Percentiles rank a stretch among this genome's conserved stretches.
Conservation (phyloP, 768 basidiomycete species). For the Rhodotorula kratochvilovae region DNA sequence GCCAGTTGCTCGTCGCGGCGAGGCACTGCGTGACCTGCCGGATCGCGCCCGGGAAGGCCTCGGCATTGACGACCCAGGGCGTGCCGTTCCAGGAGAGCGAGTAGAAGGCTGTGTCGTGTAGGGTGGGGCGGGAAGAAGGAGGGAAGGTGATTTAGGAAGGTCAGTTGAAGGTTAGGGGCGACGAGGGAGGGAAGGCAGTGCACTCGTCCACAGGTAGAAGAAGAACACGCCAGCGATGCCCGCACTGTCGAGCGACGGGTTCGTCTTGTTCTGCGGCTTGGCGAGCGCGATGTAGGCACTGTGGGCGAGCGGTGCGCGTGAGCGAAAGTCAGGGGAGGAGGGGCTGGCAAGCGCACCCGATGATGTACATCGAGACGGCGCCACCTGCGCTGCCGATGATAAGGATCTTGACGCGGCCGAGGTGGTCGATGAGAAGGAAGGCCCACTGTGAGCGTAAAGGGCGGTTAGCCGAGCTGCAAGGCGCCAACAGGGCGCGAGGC, state of each 20-base stretch:
- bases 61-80: conserved; percentile 53
- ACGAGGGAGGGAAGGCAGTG: neutral
- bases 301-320: conserved; percentile 18
- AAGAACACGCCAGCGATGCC: conserved; percentile 41
- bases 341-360: conserved; percentile 42
- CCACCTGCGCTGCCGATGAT: conserved; percentile 52
- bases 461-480: too few species aligned
- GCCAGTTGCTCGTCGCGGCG: conserved; percentile 39
- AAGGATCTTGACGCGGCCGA: conserved; percentile 52
- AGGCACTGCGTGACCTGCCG: conserved; percentile 43
- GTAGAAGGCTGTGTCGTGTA: conserved; percentile 40
- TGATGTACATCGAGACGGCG: conserved; percentile 52
- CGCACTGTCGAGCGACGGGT: conserved; percentile 52
- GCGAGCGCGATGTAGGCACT: neutral
- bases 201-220: neutral
- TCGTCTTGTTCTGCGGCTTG: conserved; percentile 41
- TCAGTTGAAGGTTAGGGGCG: too few species aligned
- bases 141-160: neutral
- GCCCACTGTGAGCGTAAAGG: neutral
- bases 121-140: conserved; percentile 13
- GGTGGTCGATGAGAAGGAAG: conserved; percentile 21
- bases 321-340: neutral
- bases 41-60: conserved; percentile 48
- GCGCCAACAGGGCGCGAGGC: conserved; percentile 48
- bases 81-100: conserved; percentile 53